Evolutionary conservation across 495 filamentous ascomycete species (phyloP).

Genomic region (Penicilliopsis zonata): DNA sequence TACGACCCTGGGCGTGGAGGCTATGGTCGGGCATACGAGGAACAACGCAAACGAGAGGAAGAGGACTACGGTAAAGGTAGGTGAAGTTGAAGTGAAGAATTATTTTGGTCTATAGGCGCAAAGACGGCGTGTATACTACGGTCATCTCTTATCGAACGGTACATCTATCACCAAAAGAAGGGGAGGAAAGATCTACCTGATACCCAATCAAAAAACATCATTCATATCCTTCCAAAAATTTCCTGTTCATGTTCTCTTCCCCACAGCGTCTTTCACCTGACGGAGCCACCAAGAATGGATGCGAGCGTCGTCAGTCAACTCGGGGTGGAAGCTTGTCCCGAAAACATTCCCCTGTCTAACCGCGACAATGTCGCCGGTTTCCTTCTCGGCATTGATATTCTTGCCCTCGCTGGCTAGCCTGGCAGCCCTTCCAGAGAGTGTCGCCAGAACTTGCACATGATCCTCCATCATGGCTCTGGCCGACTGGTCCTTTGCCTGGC

Average conservation of each 20-base stretch:
- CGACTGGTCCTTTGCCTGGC: slow-evolving; percentile 29
- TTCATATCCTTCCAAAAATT: slow-evolving; percentile 5
- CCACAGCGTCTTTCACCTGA: slow-evolving; percentile 44
- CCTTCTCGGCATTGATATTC: slow-evolving; percentile 26
- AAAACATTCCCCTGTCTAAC: slow-evolving; percentile 90
- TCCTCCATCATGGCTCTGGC: slow-evolving; percentile 29
- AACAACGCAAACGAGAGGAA: slow-evolving; percentile 49
- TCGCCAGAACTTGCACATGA: slow-evolving; percentile 38
- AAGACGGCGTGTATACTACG: slow-evolving; percentile 24
- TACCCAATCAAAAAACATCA: slow-evolving; percentile 4
- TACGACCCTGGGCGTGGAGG: slow-evolving; percentile 92
- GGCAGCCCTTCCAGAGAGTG: slow-evolving; percentile 34
- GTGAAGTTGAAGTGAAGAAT: slow-evolving; percentile 14
- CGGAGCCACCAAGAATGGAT: slow-evolving; percentile 93
- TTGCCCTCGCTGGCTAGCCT: slow-evolving; percentile 25
- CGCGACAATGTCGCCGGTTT: slow-evolving; percentile 75
- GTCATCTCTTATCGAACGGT: slow-evolving; percentile 10
- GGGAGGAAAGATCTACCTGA: slow-evolving; percentile 8
- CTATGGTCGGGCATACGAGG: slow-evolving; percentile 56
- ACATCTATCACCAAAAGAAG: slow-evolving; percentile 5
- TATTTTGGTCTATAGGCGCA: slow-evolving; percentile 10
- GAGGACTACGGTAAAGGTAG: slow-evolving; percentile 40
- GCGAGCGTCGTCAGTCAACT: slow-evolving; percentile 76
- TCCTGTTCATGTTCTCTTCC: slow-evolving; percentile 15
- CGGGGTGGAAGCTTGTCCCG: slow-evolving; percentile 94